These are phyloP conservation scores for Huntiella savannae DNA, from an alignment of 2,329 filamentous ascomycete species.

Conservation along the genomic window DNA sequence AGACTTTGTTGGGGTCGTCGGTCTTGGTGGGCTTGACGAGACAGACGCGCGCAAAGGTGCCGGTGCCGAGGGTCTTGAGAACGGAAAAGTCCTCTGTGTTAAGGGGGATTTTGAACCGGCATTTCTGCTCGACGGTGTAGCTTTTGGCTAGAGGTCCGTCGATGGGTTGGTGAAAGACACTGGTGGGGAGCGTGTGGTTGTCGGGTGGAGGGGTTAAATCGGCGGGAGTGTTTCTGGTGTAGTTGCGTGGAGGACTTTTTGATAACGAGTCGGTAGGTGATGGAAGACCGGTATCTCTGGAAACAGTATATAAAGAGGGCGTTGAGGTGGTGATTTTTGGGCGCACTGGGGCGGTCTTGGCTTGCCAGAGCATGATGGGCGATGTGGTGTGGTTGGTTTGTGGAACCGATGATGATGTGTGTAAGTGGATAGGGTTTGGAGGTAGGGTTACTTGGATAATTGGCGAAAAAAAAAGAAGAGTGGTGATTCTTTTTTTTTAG, in stretches of 20 bases:
- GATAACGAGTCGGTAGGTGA: neutral
- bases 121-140: constrained; percentile 10
- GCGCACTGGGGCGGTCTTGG: constrained; percentile 1
- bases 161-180: neutral
- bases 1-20: constrained; percentile 42
- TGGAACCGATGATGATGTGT: neutral
- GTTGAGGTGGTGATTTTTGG: neutral
- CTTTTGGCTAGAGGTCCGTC: neutral
- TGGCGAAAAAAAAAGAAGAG: no score
- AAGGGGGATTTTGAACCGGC: constrained; percentile 13
- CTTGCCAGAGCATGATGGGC: constrained; percentile 10
- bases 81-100: constrained; percentile 45
- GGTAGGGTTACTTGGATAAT: neutral
- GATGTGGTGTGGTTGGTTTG: neutral
- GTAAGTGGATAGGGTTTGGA: neutral
- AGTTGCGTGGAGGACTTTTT: neutral
- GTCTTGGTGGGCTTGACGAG: constrained; percentile 45
- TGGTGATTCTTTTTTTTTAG: no score
- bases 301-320: neutral
- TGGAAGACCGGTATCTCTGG: neutral
- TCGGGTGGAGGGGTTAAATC: neutral
- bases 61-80: constrained; percentile 59
- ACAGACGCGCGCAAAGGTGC: constrained; percentile 68
- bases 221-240: neutral
- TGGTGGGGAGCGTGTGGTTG: neutral